These are phyloP conservation scores for Pseudozyma tsukubaensis DNA, from an alignment of 1,284 basidiomycete genomes.

Conservation along the genomic window DNA sequence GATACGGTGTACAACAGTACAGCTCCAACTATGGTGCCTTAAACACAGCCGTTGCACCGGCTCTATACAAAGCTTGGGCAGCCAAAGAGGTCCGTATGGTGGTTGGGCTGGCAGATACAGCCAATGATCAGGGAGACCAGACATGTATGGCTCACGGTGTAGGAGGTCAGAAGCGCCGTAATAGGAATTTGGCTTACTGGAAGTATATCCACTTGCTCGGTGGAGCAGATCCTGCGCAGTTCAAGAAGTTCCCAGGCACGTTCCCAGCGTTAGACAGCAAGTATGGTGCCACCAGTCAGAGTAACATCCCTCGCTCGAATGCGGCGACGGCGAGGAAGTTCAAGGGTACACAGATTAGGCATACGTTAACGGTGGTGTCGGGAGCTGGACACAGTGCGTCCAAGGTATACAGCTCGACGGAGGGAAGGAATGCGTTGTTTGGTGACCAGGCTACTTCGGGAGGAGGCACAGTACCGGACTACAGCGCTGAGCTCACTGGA, in stretches of 20 bases:
- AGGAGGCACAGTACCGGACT: constrained; percentile 16
- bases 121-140: constrained; percentile 51
- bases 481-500: constrained; percentile 16
- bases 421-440: constrained; percentile 64
- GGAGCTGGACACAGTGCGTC: constrained; percentile 59
- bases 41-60: constrained; percentile 4
- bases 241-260: constrained; percentile 42
- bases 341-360: constrained; percentile 30
- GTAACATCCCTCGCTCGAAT: constrained; percentile 28
- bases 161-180: constrained; percentile 41
- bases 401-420: constrained; percentile 49
- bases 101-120: constrained; percentile 44
- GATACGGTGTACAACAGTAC: constrained; percentile 47
- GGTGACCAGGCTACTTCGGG: constrained; percentile 16
- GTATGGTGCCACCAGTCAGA: constrained; percentile 10
- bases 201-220: constrained; percentile 60
- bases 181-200: constrained; percentile 57
- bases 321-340: constrained; percentile 15
- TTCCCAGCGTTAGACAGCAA: constrained; percentile 44
- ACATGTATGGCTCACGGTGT: constrained; percentile 51
- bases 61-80: constrained; percentile 44
- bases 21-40: constrained; percentile 21
- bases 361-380: constrained; percentile 53
- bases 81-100: constrained; percentile 55
- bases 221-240: constrained; percentile 1